Evolutionary conservation across 2,329 filamentous ascomycete genomes (phyloP).

Genomic region (Fusarium globosum): DNA sequence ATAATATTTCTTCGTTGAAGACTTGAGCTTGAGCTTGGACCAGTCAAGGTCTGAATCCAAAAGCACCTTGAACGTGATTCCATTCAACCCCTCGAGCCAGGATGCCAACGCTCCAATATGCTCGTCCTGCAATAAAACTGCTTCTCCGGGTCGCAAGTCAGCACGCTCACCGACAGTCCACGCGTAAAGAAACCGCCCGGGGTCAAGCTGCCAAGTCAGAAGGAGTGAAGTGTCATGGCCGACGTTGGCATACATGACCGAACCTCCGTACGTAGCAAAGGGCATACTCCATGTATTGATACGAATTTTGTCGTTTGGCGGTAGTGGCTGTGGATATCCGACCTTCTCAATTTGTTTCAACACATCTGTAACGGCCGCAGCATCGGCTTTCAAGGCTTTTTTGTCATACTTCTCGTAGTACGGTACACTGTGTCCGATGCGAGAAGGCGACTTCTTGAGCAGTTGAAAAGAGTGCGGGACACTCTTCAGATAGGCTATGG

Average conservation of each 20-base stretch:
- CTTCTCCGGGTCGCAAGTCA: background rate
- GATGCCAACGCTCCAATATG: background rate
- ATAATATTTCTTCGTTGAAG: background rate
- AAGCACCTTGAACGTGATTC: background rate
- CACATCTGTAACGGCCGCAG: background rate
- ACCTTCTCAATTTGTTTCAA: background rate
- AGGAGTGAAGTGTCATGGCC: background rate
- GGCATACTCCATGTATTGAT: background rate
- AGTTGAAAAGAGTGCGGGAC: background rate
- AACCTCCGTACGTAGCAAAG: background rate
- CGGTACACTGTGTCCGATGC: background rate
- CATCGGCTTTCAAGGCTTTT: background rate
- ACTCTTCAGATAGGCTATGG: background rate
- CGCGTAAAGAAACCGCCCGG: background rate
- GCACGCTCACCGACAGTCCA: background rate
- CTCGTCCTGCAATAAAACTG: background rate
- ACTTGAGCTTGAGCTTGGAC: background rate
- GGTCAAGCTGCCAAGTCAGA: background rate
- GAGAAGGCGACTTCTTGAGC: background rate
- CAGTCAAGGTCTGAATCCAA: background rate
- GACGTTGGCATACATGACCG: background rate
- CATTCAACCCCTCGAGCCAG: background rate
- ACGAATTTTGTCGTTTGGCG: background rate
- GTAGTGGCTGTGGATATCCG: background rate
- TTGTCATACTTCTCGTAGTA: background rate